Percentiles rank a stretch among this genome's conserved stretches.
phyloP scores from a whole-genome alignment of 139 green algal genomes.

The Tetradesmus obliquus region DNA sequence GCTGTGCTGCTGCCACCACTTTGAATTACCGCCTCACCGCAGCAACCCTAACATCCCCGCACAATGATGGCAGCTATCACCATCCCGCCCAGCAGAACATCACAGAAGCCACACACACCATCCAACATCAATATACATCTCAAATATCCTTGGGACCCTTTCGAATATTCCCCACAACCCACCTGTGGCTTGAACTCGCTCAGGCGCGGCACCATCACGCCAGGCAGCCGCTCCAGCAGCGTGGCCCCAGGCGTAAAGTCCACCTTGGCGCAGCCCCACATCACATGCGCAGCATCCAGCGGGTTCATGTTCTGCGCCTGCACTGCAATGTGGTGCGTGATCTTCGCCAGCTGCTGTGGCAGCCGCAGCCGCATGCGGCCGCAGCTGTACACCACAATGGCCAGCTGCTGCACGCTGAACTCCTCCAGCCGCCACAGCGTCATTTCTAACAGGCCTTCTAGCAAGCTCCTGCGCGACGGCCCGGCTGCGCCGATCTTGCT shows the following conservation, averaged over 20 bases:
- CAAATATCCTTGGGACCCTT: no score
- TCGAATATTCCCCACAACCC: not conserved
- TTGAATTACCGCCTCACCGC: no score
- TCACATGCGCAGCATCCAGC: slow-evolving; percentile 34
- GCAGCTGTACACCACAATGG: slow-evolving; percentile 29
- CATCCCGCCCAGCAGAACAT: no score
- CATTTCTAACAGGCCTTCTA: slow-evolving; percentile 36
- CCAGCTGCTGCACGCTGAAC: slow-evolving; percentile 37
- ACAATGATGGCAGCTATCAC: no score
- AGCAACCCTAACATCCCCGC: no score
- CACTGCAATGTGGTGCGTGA: slow-evolving; percentile 2
- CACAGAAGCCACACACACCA: no score
- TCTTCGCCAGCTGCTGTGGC: slow-evolving; percentile 22
- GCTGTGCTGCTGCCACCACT: no score
- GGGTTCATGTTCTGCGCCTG: not conserved
- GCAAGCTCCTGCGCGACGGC: not conserved
- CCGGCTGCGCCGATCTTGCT: slow-evolving; percentile 28
- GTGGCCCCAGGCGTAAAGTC: not conserved
- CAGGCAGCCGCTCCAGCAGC: slow-evolving; percentile 42
- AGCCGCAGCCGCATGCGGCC: slow-evolving; percentile 38
- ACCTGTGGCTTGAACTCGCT: slow-evolving; percentile 40
- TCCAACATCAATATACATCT: no score
- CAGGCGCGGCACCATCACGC: not conserved
- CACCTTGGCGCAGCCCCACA: slow-evolving; percentile 37
- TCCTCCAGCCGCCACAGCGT: slow-evolving; percentile 25